phyloP scores from a whole-genome alignment of 495 filamentous ascomycete genomes.

The Bathelium albidoporum region DNA sequence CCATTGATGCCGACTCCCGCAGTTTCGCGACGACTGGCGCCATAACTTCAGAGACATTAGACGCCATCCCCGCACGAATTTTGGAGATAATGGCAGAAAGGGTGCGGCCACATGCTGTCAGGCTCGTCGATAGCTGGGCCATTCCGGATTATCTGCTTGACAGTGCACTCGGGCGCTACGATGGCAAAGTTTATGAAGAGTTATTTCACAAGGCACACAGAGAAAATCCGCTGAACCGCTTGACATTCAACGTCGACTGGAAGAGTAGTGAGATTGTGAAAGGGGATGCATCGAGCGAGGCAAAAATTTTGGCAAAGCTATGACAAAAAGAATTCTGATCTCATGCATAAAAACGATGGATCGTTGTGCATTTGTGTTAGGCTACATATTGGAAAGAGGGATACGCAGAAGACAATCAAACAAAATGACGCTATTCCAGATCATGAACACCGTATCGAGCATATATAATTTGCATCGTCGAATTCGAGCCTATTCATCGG shows the following conservation, averaged over 20 bases:
- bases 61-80: conserved; percentile 29
- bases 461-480: too few relatives aligned
- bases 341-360: background rate
- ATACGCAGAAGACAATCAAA: too few relatives aligned
- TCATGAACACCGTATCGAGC: too few relatives aligned
- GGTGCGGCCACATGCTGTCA: conserved; percentile 39
- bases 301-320: conserved; percentile 25
- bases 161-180: conserved; percentile 38
- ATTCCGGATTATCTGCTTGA: conserved; percentile 41
- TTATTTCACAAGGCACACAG: conserved; percentile 38
- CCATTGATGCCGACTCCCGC: conserved; percentile 30
- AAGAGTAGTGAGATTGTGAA: conserved; percentile 42
- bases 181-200: conserved; percentile 42
- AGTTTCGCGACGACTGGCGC: conserved; percentile 34
- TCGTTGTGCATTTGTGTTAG: too few relatives aligned
- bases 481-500: too few relatives aligned
- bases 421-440: too few relatives aligned
- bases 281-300: conserved; percentile 27
- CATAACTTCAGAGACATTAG: conserved; percentile 27
- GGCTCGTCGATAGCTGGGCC: conserved; percentile 38
- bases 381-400: too few relatives aligned
- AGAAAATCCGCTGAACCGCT: conserved; percentile 37
- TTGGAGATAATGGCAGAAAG: conserved; percentile 33
- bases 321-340: background rate
- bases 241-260: conserved; percentile 40